Evolutionary conservation across 1,284 basidiomycete species (phyloP).

Genomic region (Prillingera fragicola): DNA sequence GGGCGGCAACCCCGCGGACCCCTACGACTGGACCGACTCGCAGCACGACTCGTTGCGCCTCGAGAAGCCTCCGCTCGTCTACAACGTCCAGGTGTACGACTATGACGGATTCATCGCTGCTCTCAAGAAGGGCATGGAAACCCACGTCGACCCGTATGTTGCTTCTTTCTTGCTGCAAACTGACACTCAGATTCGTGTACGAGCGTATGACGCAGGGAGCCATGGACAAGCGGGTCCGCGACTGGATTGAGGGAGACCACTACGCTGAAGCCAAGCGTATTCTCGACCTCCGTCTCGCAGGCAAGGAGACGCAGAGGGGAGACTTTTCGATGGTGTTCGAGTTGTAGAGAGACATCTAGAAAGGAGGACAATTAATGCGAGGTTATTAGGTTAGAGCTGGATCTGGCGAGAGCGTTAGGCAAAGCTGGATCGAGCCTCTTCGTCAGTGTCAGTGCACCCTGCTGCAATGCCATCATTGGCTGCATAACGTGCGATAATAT

Average conservation of each 20-base stretch:
- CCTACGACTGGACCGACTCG: constrained; percentile 14
- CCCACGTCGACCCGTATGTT: constrained; percentile 20
- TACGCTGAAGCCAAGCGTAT: constrained; percentile 7
- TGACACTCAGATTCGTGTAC: no score
- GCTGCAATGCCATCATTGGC: no score
- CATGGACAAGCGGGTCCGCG: constrained; percentile 16
- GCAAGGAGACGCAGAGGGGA: constrained; percentile 11
- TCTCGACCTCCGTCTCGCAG: constrained; percentile 4
- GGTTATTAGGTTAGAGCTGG: no score
- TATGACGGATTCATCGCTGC: constrained; percentile 20
- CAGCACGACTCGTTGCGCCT: constrained; percentile 22
- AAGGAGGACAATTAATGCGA: no score
- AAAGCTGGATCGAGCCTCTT: no score
- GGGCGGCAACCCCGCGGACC: constrained; percentile 10
- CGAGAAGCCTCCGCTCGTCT: constrained; percentile 24
- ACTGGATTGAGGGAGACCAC: constrained; percentile 20
- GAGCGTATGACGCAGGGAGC: constrained; percentile 13
- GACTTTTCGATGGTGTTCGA: no score
- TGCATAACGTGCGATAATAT: no score
- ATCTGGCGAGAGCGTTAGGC: no score
- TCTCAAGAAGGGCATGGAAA: constrained; percentile 14
- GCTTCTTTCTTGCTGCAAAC: no score
- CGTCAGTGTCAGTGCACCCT: no score
- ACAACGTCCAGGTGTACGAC: constrained; percentile 23
- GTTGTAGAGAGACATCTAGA: no score